phyloP scores from a whole-genome alignment of 305 asterid genomes.

The Withania somnifera region DNA sequence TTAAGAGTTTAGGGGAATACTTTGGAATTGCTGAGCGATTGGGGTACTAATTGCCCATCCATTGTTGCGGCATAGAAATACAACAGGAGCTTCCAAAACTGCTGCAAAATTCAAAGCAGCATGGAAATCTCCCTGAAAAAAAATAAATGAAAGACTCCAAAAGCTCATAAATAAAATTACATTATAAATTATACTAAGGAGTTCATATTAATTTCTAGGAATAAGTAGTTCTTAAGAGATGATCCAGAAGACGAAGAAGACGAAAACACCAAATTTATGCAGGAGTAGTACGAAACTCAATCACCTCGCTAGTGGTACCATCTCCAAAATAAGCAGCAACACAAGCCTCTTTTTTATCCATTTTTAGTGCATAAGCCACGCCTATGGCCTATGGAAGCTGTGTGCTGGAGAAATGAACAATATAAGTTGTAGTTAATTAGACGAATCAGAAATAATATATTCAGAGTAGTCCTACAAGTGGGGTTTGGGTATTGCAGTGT shows the following conservation, averaged over 20 bases:
- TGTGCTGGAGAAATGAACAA: constrained; percentile 38
- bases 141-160: no score
- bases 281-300: no score
- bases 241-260: no score
- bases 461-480: no score
- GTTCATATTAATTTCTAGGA: neutral
- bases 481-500: no score
- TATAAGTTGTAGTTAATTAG: neutral
- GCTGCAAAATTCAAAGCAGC: constrained; percentile 89
- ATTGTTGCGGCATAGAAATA: constrained; percentile 79
- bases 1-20: constrained; percentile 15
- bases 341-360: constrained; percentile 73
- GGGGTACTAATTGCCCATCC: constrained; percentile 99
- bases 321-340: constrained; percentile 70
- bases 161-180: no score
- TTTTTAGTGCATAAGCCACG: constrained; percentile 83
- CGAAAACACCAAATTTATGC: no score
- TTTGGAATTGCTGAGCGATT: constrained; percentile 58
- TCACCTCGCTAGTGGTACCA: constrained; percentile 91
- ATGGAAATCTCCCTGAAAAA: constrained; percentile 98
- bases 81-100: constrained; percentile 71
- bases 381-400: constrained; percentile 98
- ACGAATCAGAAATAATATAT: neutral
- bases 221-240: no score
- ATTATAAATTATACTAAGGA: neutral